Evolutionary conservation across 2,329 filamentous ascomycete species (phyloP).

Genomic region (Xylaria sp.): DNA sequence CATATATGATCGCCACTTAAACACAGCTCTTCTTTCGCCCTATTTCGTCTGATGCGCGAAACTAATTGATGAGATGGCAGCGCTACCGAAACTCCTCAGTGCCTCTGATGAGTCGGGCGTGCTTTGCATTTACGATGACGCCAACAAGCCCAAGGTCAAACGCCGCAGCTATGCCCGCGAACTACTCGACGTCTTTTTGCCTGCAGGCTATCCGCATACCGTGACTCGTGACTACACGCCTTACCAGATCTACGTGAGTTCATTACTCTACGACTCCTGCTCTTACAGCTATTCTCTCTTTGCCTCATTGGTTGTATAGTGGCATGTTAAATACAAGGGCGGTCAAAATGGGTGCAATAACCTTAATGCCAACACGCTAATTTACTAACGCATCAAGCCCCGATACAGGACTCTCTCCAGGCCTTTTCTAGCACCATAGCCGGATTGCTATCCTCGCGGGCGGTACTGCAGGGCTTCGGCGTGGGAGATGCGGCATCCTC

Average conservation of each 20-base stretch:
- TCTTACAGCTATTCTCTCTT: not conserved
- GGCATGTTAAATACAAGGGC: not conserved
- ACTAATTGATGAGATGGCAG: slow-evolving; percentile 14
- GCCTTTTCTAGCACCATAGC: slow-evolving; percentile 87
- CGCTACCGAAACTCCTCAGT: slow-evolving; percentile 38
- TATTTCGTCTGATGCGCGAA: slow-evolving; percentile 1
- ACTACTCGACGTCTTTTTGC: slow-evolving; percentile 78
- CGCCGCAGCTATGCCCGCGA: slow-evolving; percentile 47
- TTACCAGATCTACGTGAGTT: slow-evolving; percentile 66
- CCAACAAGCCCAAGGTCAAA: slow-evolving; percentile 53
- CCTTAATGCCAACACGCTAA: not conserved
- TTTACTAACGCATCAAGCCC: not conserved
- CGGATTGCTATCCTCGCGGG: slow-evolving; percentile 80
- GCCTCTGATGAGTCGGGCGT: slow-evolving; percentile 45
- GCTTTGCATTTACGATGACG: slow-evolving; percentile 61
- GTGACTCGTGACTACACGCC: slow-evolving; percentile 86
- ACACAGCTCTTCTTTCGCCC: not conserved
- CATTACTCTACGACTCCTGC: not conserved
- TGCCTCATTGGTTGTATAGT: not conserved
- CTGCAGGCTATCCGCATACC: slow-evolving; percentile 86
- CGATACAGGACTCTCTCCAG: slow-evolving; percentile 75
- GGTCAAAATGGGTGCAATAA: not conserved
- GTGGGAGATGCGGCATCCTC: slow-evolving; percentile 83
- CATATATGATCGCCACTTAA: not conserved
- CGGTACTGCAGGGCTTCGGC: slow-evolving; percentile 82